A percentile compares a stretch with the other conserved stretches of the same genome.
phyloP scores from a whole-genome alignment of 176 grass and related monocot species.

The Pontederia crassipes region DNA sequence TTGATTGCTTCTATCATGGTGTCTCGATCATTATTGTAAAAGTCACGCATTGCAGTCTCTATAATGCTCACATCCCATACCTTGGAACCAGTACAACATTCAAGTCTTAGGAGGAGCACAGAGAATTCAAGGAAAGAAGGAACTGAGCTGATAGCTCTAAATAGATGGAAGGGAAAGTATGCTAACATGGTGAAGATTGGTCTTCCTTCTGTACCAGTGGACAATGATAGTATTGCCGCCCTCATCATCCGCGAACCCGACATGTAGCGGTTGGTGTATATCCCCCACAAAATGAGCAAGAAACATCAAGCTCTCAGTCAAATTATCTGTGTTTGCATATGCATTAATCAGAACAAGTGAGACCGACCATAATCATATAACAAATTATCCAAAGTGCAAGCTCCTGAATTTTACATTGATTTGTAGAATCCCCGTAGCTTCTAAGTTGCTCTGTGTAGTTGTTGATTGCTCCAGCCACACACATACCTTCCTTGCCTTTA shows the following conservation, averaged over 20 bases:
- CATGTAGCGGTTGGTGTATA: background rate
- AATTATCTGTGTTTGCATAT: conserved; percentile 31
- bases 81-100: background rate
- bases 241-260: background rate
- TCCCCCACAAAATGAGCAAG: background rate
- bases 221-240: conserved; percentile 19
- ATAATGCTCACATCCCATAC: conserved; percentile 13
- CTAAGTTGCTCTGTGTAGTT: conserved; percentile 47
- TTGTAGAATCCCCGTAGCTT: conserved; percentile 18
- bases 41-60: conserved; percentile 10
- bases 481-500: conserved; percentile 32
- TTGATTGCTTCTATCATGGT: conserved; percentile 1
- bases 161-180: background rate
- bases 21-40: background rate
- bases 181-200: conserved; percentile 51
- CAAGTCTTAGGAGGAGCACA: too few relatives aligned
- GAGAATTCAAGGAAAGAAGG: too few relatives aligned
- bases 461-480: conserved; percentile 65
- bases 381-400: background rate
- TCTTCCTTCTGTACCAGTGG: conserved; percentile 51
- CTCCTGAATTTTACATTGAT: conserved; percentile 24
- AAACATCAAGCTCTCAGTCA: background rate
- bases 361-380: conserved; percentile 27
- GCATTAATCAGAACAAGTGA: conserved; percentile 26
- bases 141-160: background rate